Evolutionary conservation across 2,329 filamentous ascomycete genomes (phyloP), one percentile per base, ranked within the genome.

Genomic region (Fusarium napiforme): DNA sequence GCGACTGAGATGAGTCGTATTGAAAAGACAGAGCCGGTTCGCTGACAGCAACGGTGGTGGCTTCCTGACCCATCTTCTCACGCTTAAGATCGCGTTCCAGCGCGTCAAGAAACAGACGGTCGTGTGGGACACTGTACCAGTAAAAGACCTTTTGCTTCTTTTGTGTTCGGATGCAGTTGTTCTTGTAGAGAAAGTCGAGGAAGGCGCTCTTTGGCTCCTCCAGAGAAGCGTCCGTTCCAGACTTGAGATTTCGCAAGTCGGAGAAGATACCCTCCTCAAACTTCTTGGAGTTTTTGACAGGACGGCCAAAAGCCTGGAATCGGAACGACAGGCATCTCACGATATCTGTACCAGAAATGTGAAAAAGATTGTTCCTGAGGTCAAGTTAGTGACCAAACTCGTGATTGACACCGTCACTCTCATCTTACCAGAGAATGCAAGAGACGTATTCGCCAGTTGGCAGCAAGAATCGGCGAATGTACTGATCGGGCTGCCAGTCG

Each of bases 121-220:
- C 96, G 83, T 99, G 96, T 3, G 96, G 96, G 53, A 99, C 96
- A 86, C 95, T 98, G 85, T 98, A 99, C 96, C 96, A 99, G 86
- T 98, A 99, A 81, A 99, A 99, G 75, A 99, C 96, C 88, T 99
- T 99, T 82, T 99, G 96, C 89, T 99, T 99, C 91, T 99, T 99
- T 84, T 99, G 96, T 42, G 96, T 99, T 78, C 96, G 92, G 78
- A 99, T 99, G 89, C 96, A 99, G 87, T 99, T 99, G 90, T 99
- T 99, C 89, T 99, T 99, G 91, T 99, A 99, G 49, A 99, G 88
- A 83, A 98, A 99, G 84, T 99, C 96, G 71, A 99, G 90, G 85
- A 99, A 99, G 4, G 93, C 92, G 85, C 96, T 98, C 89, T 99
- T 99, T 63, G 96, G 96, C 87, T 99, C 96, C 85, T 99, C 96